Conservation (phyloP, 345 rosid genomes). For the Draba incana region DNA sequence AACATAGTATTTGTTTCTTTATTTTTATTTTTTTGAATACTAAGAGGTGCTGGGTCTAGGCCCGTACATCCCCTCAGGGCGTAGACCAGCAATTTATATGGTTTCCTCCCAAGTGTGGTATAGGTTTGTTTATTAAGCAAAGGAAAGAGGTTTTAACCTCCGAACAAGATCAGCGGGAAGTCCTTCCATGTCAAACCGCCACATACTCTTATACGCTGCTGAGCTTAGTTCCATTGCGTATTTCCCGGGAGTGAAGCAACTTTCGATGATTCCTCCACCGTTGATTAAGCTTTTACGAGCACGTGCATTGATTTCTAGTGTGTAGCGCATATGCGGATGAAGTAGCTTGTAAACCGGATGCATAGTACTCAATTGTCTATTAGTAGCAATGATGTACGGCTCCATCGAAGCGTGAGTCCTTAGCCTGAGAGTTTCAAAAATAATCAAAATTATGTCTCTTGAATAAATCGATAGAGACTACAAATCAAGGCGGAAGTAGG, state of each 20-base stretch:
- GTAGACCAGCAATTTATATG: no score
- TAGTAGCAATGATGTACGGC: conserved; percentile 82
- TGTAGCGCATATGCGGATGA: conserved; percentile 93
- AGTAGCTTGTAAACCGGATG: conserved; percentile 87
- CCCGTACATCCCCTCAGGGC: no score
- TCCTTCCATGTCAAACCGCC: conserved; percentile 93
- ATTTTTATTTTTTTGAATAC: no score
- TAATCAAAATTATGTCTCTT: neutral
- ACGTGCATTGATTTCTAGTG: conserved; percentile 84
- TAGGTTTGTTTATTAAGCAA: neutral
- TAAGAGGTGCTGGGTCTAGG: no score
- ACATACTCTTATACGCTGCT: conserved; percentile 75
- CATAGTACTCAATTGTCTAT: conserved; percentile 84
- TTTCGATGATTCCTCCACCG: conserved; percentile 93
- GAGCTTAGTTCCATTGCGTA: conserved; percentile 90
- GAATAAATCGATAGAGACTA: neutral
- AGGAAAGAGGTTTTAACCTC: conserved; percentile 50
- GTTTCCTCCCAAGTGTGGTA: no score
- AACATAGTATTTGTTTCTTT: neutral
- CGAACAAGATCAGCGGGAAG: conserved; percentile 93
- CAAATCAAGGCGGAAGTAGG: conserved; percentile 1
- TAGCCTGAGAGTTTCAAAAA: conserved; percentile 54
- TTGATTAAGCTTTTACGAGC: conserved; percentile 88
- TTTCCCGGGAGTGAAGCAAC: conserved; percentile 78
- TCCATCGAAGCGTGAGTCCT: conserved; percentile 95